phyloP scores from a whole-genome alignment of 352 stramenopile species.

The Detonula confervacea region DNA sequence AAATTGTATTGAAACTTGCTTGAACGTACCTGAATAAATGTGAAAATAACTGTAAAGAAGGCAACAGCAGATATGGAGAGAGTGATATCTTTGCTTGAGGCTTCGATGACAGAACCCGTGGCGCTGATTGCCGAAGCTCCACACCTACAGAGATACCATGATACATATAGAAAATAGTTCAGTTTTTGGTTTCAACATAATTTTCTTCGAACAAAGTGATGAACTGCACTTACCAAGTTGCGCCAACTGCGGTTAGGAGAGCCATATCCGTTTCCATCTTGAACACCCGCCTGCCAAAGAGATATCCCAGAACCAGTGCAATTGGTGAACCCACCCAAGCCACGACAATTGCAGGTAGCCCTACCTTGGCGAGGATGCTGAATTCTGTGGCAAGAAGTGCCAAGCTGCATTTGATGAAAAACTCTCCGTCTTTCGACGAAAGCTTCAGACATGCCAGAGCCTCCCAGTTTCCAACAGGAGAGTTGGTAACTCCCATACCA shows the following conservation, averaged over 20 bases:
- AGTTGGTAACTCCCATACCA: slow-evolving; percentile 19
- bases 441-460: not conserved
- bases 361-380: slow-evolving; percentile 7
- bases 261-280: slow-evolving; percentile 16
- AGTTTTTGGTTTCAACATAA: too few species aligned
- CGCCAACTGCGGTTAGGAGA: slow-evolving; percentile 9
- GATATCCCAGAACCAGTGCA: slow-evolving; percentile 6
- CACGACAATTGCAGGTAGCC: slow-evolving; percentile 16
- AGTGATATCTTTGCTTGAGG: slow-evolving; percentile 10
- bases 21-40: too few species aligned
- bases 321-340: slow-evolving; percentile 14
- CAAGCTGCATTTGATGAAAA: slow-evolving; percentile 27
- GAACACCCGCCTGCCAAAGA: not conserved
- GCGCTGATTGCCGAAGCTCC: slow-evolving; percentile 19
- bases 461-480: not conserved
- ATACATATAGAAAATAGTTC: not conserved
- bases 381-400: slow-evolving; percentile 16
- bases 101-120: slow-evolving; percentile 13
- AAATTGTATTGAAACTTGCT: too few species aligned
- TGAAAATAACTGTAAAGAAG: slow-evolving; percentile 22
- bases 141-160: not conserved
- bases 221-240: slow-evolving; percentile 11
- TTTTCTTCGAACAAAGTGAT: too few species aligned
- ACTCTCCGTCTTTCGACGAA: slow-evolving; percentile 16
- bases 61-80: slow-evolving; percentile 21